phyloP scores from a whole-genome alignment of 1,139 yeast genomes.

The Suhomyces atakaporum region DNA sequence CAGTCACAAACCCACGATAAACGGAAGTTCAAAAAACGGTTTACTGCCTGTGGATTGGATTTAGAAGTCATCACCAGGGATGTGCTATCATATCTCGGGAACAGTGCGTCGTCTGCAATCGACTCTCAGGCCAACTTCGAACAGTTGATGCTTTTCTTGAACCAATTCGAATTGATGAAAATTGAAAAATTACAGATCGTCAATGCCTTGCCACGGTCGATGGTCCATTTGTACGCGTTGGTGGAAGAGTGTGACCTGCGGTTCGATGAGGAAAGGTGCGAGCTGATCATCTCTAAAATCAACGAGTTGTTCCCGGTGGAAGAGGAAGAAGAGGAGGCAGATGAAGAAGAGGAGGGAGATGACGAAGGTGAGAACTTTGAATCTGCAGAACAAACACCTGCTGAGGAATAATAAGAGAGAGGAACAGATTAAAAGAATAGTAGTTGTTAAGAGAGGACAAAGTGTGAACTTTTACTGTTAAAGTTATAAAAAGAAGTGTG shows the following conservation, averaged over 20 bases:
- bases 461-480: no score
- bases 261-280: conserved; percentile 63
- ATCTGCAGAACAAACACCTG: conserved; percentile 14
- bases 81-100: conserved; percentile 49
- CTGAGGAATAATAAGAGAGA: conserved; percentile 3
- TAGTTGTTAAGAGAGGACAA: no score
- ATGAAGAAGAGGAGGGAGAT: conserved; percentile 24
- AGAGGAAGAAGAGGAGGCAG: conserved; percentile 38
- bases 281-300: conserved; percentile 54
- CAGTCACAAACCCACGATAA: conserved; percentile 20
- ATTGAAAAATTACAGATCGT: conserved; percentile 84
- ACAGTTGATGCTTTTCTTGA: conserved; percentile 52
- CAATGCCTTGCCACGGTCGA: conserved; percentile 74
- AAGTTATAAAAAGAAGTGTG: no score
- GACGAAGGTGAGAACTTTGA: conserved; percentile 15
- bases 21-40: conserved; percentile 41
- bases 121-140: conserved; percentile 52
- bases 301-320: conserved; percentile 49
- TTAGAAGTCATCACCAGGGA: conserved; percentile 74
- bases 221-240: conserved; percentile 76
- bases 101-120: conserved; percentile 44
- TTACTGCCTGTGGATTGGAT: conserved; percentile 47
- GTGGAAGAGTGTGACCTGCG: conserved; percentile 93
- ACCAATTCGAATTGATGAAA: conserved; percentile 65
- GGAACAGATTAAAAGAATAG: no score